These are phyloP conservation scores for Penicillium ochrochloron DNA, from an alignment of 495 filamentous ascomycete species.

Conservation along the genomic window DNA sequence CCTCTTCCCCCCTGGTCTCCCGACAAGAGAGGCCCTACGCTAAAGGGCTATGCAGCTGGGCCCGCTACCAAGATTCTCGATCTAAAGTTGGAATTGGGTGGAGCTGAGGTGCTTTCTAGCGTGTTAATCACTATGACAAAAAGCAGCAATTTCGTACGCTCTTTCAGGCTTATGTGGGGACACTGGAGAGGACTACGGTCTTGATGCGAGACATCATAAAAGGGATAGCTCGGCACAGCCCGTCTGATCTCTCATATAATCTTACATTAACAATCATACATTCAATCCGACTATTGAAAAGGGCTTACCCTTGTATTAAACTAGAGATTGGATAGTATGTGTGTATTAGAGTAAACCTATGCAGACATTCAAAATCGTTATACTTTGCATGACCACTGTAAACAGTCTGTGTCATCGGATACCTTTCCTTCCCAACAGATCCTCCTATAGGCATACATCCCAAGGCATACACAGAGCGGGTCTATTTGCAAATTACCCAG, in stretches of 20 bases:
- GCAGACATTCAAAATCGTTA: neutral
- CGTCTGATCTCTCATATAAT: conserved; percentile 18
- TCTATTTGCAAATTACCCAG: conserved; percentile 27
- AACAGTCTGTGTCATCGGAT: neutral
- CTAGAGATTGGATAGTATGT: neutral
- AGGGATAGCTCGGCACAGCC: conserved; percentile 21
- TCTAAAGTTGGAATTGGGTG: conserved; percentile 16
- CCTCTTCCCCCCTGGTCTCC: conserved; percentile 5
- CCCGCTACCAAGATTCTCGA: conserved; percentile 1
- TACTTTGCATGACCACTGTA: neutral
- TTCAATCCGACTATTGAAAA: neutral
- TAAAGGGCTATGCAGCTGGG: neutral
- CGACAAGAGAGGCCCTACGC: neutral
- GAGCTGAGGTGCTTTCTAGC: conserved; percentile 3
- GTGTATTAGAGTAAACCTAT: neutral
- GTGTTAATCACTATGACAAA: neutral
- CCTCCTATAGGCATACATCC: neutral
- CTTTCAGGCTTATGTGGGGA: neutral
- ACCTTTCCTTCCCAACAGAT: neutral
- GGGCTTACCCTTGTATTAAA: neutral
- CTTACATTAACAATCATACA: conserved; percentile 1
- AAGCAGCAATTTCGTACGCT: neutral
- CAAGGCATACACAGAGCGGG: conserved; percentile 4
- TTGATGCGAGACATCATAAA: conserved; percentile 35
- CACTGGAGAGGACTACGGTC: conserved; percentile 7